Evolutionary conservation across 2,329 filamentous ascomycete species (phyloP), one percentile per base, ranked within the genome.

Genomic region (Hypoxylon sp.): DNA sequence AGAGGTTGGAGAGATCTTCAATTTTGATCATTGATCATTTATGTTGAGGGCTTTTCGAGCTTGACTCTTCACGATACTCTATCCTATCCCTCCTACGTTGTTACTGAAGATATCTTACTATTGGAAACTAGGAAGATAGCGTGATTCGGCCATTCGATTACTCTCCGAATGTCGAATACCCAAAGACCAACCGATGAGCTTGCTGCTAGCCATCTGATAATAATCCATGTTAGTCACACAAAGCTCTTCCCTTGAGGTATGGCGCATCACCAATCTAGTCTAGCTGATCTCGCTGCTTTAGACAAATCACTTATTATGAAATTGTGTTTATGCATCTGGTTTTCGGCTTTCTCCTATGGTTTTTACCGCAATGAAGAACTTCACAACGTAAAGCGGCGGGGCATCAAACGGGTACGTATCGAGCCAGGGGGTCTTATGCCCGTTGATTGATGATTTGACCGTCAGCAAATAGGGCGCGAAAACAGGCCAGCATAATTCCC

Each of bases 101-200:
- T n/a, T n/a, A n/a, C n/a, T n/a, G n/a, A n/a, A n/a, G n/a, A n/a
- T n/a, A n/a, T n/a, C n/a, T n/a, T n/a, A n/a, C n/a, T n/a, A n/a
- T n/a, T n/a, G n/a, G n/a, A n/a, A n/a, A n/a, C n/a, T n/a, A n/a
- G n/a, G n/a, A n/a, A n/a, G n/a, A n/a, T n/a, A n/a, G n/a, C 51
- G 47, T 42, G 25, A 50, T 55, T 55, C 51, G 55, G 55, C 35
- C 31, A 44, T 55, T 52, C 43, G 13, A 55, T 49, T 58, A 46
- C 53, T 51, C 34, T 46, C 49, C 52, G 56, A 53, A 36, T 41
- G 38, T 40, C 32, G 37, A 47, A 21, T 40, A n/a, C n/a, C n/a
- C n/a, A n/a, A n/a, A 46, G 29, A 25, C 19, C 26, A 6, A 37
- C 36, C 32, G 34, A 46, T 26, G 31, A 46, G 15, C 30, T n/a